These are phyloP conservation scores for Ehretia macrophylla DNA, from an alignment of 257 asterid genomes.

Conservation along the genomic window DNA sequence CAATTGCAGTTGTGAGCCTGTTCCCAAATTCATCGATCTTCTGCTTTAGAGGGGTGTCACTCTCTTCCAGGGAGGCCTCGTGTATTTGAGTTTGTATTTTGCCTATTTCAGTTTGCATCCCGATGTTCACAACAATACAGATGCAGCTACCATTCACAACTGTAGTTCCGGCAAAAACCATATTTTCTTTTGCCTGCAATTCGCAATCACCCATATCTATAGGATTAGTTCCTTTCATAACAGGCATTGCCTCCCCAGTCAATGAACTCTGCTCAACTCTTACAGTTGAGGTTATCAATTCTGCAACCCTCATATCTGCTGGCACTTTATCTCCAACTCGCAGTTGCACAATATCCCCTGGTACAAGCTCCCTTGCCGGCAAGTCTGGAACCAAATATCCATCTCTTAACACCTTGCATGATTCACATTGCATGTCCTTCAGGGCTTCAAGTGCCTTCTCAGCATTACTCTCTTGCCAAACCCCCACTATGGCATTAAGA, in stretches of 20 bases:
- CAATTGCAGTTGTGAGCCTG: slow-evolving; percentile 53
- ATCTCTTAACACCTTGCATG: slow-evolving; percentile 47
- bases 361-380: slow-evolving; percentile 69
- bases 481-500: slow-evolving; percentile 64
- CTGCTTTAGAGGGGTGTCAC: slow-evolving; percentile 59
- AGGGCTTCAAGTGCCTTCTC: slow-evolving; percentile 69
- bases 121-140: slow-evolving; percentile 47
- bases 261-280: slow-evolving; percentile 66
- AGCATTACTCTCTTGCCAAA: slow-evolving; percentile 75
- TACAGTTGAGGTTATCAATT: slow-evolving; percentile 46
- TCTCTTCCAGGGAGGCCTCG: slow-evolving; percentile 58
- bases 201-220: slow-evolving; percentile 53
- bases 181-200: slow-evolving; percentile 57
- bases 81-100: slow-evolving; percentile 60
- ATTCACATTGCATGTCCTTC: slow-evolving; percentile 65
- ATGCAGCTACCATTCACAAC: slow-evolving; percentile 58
- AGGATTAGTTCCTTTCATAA: slow-evolving; percentile 35
- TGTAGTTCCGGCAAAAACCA: slow-evolving; percentile 77
- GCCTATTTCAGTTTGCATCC: slow-evolving; percentile 67
- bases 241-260: slow-evolving; percentile 69
- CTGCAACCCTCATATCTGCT: slow-evolving; percentile 63
- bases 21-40: slow-evolving; percentile 72
- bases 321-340: slow-evolving; percentile 72
- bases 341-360: slow-evolving; percentile 66
- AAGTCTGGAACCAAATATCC: slow-evolving; percentile 49